A percentile compares a stretch with the other conserved stretches of the same genome.
Evolutionary conservation across 129 eudicot species (phyloP).

Genomic region (Arctium minus): DNA sequence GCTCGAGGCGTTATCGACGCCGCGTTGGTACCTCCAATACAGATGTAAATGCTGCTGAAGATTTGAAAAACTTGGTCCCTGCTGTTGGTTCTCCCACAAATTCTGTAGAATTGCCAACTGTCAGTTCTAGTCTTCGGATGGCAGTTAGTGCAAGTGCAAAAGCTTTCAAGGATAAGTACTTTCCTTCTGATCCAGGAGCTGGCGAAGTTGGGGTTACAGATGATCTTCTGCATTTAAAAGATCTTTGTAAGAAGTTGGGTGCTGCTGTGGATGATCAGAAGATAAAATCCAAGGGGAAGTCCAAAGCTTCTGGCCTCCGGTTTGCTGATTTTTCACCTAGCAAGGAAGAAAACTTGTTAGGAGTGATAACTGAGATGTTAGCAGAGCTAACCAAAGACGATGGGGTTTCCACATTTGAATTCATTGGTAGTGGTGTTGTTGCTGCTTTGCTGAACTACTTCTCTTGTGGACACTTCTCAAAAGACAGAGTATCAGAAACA

Average conservation of each 20-base stretch:
- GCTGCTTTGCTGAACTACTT: conserved; percentile 77
- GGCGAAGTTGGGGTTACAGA: conserved; percentile 74
- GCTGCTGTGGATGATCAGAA: conserved; percentile 62
- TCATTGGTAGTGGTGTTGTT: conserved; percentile 95
- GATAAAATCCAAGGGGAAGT: conserved; percentile 72
- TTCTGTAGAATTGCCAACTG: conserved; percentile 52
- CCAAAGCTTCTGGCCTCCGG: conserved; percentile 50
- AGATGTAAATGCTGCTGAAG: conserved; percentile 67
- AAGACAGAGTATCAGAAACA: conserved; percentile 62
- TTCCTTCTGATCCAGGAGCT: conserved; percentile 68
- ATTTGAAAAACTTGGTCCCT: conserved; percentile 43
- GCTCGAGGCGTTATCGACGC: conserved; percentile 76
- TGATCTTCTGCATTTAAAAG: conserved; percentile 76
- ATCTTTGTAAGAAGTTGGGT: conserved; percentile 69
- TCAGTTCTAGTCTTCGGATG: conserved; percentile 57
- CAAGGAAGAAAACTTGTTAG: conserved; percentile 69
- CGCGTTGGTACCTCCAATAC: conserved; percentile 56
- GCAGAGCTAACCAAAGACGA: conserved; percentile 80
- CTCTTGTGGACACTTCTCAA: conserved; percentile 75
- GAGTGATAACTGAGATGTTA: conserved; percentile 72
- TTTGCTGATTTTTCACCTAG: conserved; percentile 53
- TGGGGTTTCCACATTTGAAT: conserved; percentile 95
- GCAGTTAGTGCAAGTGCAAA: conserved; percentile 75
- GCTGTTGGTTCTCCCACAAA: conserved; percentile 51
- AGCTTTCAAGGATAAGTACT: conserved; percentile 87